Evolutionary conservation across 441 rosid species (phyloP).

Genomic region (Croton setiger): DNA sequence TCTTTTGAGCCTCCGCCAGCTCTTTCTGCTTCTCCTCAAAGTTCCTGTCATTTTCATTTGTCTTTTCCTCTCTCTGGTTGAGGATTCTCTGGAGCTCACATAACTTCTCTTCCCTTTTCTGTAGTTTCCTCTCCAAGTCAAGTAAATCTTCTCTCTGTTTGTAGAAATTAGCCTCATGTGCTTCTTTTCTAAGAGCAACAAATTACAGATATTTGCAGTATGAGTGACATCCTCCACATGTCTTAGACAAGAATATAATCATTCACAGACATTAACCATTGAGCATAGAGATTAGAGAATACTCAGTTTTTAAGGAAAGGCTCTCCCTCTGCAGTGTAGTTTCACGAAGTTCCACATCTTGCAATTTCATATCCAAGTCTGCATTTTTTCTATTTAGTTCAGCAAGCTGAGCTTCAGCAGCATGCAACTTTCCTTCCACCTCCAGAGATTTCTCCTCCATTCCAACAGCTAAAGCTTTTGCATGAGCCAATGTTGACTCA

Average conservation of each 20-base stretch:
- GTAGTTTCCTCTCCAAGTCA: slow-evolving; percentile 72
- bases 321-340: slow-evolving; percentile 56
- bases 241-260: slow-evolving; percentile 2
- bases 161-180: slow-evolving; percentile 57
- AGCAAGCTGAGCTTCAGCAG: slow-evolving; percentile 62
- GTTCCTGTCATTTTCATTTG: slow-evolving; percentile 44
- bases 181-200: slow-evolving; percentile 63
- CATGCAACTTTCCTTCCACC: slow-evolving; percentile 49
- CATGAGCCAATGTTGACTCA: slow-evolving; percentile 60
- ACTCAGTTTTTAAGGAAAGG: slow-evolving; percentile 71
- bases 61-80: slow-evolving; percentile 51
- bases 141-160: slow-evolving; percentile 69
- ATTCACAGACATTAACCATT: slow-evolving; percentile 14
- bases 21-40: slow-evolving; percentile 49
- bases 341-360: slow-evolving; percentile 69
- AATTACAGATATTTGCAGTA: slow-evolving; percentile 10
- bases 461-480: slow-evolving; percentile 52
- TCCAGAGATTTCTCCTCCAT: slow-evolving; percentile 53
- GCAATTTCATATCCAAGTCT: slow-evolving; percentile 65
- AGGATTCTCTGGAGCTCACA: slow-evolving; percentile 49
- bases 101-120: slow-evolving; percentile 43
- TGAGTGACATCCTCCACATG: slow-evolving; percentile 6
- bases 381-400: slow-evolving; percentile 54
- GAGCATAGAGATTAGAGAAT: slow-evolving; percentile 34
- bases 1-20: slow-evolving; percentile 53